Base-by-base conservation (phyloP, 2,329 filamentous ascomycete genomes). In the Ilyonectria destructans region DNA sequence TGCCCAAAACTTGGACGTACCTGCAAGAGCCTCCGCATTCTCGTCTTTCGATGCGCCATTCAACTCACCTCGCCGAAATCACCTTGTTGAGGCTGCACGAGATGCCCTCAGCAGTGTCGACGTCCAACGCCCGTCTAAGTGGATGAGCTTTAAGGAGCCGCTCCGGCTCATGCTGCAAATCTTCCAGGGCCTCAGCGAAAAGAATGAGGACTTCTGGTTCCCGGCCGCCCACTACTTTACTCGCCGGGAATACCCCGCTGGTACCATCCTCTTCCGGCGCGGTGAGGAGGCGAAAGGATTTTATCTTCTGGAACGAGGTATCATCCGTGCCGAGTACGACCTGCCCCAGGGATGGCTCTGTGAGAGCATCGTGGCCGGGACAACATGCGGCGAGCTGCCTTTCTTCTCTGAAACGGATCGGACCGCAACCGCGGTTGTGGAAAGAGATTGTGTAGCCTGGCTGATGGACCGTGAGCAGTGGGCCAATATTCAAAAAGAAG, bases 201-300 rank as follows among this genome's bases (percentile, higher is more conserved):
- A 93, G 80, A 96, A 96, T 77, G 95, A 97, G 80, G 95, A 98
- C 80, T 98, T 98, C 79, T 99, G 96, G 96, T 96, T 95, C 81
- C 90, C 90, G 1, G 91, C 91, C 0, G 89, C 90, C 5, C 85
- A 88, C 0, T 98, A 93, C 82, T 98, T 99, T 77, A 82, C 85
- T 45, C 89, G 90, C 51, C 89, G 89, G 69, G 89, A 92, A 68
- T 93, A 92, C 70, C 73, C 86, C 0, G 87, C 90, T 0, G 94
- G 93, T 4, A 91, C 91, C 1, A 85, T 94, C 3, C 84, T 99
- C 2, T 99, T 96, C 81, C 86, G 88, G 4, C 89, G 92, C 43
- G 95, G 94, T 67, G 92, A 98, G 73, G 77, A 85, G 1, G 92
- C 96, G 0, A 88, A 91, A 33, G 94, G 92, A 3, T 98, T 99